These are phyloP conservation scores for Aegilops tauschii DNA, from an alignment of 176 grass and related monocot genomes.

Conservation along the genomic window DNA sequence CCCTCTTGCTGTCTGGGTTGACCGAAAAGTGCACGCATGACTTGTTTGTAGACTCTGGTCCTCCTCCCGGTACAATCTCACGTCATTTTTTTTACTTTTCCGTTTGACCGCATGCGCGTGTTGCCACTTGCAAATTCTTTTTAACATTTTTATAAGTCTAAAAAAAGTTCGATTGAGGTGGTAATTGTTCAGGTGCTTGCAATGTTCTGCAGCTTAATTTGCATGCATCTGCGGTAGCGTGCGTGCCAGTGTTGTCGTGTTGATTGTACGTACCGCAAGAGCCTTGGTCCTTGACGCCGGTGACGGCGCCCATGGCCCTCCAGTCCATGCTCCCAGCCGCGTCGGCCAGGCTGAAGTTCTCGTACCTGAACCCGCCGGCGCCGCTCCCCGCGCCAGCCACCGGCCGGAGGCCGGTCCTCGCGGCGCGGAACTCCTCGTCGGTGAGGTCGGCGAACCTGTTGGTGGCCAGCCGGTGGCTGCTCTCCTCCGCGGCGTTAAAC, in stretches of 20 bases:
- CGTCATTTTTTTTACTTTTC: conserved; percentile 10
- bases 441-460: conserved; percentile 71
- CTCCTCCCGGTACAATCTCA: not conserved
- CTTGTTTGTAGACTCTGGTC: not conserved
- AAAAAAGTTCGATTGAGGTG: not conserved
- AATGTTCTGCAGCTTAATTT: not conserved
- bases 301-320: conserved; percentile 57
- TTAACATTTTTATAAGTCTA: not conserved
- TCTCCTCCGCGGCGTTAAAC: conserved; percentile 41
- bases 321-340: conserved; percentile 45
- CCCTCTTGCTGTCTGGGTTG: not conserved
- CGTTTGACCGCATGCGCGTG: conserved; percentile 17
- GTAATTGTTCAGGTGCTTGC: not conserved
- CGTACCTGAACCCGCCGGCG: conserved; percentile 43
- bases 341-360: conserved; percentile 44
- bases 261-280: conserved; percentile 37
- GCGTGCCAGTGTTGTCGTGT: not conserved
- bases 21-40: conserved; percentile 6
- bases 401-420: conserved; percentile 29
- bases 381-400: not conserved
- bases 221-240: not conserved
- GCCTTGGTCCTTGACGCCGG: conserved; percentile 71
- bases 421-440: conserved; percentile 55
- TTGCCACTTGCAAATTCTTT: not conserved
- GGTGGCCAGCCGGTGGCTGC: conserved; percentile 37